A percentile compares a stretch with the other conserved stretches of the same genome.
phyloP scores from a whole-genome alignment of 1,139 yeast genomes.

The Pneumocystis carinii region DNA sequence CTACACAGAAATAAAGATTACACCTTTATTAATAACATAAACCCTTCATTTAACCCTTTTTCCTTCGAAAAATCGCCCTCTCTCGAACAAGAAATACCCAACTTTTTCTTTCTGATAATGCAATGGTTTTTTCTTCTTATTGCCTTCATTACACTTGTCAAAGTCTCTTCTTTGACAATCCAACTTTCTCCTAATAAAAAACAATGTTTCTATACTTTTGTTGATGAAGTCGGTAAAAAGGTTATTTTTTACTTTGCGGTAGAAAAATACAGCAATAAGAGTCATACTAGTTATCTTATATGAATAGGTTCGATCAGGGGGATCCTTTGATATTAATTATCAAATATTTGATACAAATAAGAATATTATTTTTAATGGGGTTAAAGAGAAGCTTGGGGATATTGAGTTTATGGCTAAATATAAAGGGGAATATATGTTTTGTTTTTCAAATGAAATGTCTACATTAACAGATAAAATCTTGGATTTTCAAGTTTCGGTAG shows the following conservation, averaged over 20 bases:
- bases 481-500: constrained; percentile 61
- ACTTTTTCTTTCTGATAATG: too few relatives aligned
- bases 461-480: constrained; percentile 76
- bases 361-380: constrained; percentile 40
- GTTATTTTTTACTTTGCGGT: constrained; percentile 77
- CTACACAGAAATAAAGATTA: too few relatives aligned
- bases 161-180: too few relatives aligned
- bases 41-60: too few relatives aligned
- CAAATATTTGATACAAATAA: constrained; percentile 55
- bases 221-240: constrained; percentile 46
- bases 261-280: background rate
- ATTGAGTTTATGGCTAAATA: constrained; percentile 54
- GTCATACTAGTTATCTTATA: background rate
- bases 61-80: too few relatives aligned
- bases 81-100: too few relatives aligned
- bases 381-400: constrained; percentile 72
- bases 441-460: constrained; percentile 78
- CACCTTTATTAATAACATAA: too few relatives aligned
- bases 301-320: constrained; percentile 55
- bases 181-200: constrained; percentile 21
- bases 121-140: too few relatives aligned
- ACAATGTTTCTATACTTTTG: constrained; percentile 65
- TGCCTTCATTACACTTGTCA: too few relatives aligned
- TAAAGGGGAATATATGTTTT: constrained; percentile 80
- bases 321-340: constrained; percentile 72